Evolutionary conservation across 2,329 filamentous ascomycete species (phyloP), one percentile per base, ranked within the genome.

Genomic region (Fusarium poae): DNA sequence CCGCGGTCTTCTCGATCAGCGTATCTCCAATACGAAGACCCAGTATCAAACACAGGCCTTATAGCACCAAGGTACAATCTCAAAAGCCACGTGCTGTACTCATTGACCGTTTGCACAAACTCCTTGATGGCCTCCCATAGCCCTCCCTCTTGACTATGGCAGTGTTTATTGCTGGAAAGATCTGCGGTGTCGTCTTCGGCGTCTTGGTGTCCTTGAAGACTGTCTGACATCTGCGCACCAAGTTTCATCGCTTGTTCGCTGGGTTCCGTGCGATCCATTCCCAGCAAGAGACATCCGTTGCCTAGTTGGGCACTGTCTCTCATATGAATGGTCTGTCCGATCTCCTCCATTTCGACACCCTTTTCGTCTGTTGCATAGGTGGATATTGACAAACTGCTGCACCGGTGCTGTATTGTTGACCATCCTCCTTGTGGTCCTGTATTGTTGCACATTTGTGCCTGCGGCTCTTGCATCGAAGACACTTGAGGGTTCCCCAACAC

Each of bases 1-100:
- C 71, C 75, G 32, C 63, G 55, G 43, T 75, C 58, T 21, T 72
- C 55, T 34, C 57, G 72, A 18, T 62, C 65, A 27, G 73, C 68
- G 37, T 73, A 65, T 54, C 67, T 56, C 78, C 80, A 79, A 55
- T 79, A 74, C 32, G 76, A 71, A 29, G 81, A 83, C 4, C 74
- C 67, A 10, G 69, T 65, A 68, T 81, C 72, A 59, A 84, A 81
- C 15, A 82, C 79, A 3, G 81, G 81, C 49, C 70, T 70, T 18
- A 83, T 76, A 15, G 78, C 62, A 40, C 56, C 60, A 79, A 75
- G 81, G 71, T 81, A 83, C 29, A 76, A 43, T n/a, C 32, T 55
- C 29, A 76, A 37, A 34, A 77, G 29, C 40, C 67, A 63, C 18
- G 57, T 53, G 30, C 21, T 35, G 30, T 63, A 57, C 25, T 13